A percentile compares a stretch with the other conserved stretches of the same genome.
Conservation (phyloP, 441 rosid species). For the Adansonia rubrostipa region DNA sequence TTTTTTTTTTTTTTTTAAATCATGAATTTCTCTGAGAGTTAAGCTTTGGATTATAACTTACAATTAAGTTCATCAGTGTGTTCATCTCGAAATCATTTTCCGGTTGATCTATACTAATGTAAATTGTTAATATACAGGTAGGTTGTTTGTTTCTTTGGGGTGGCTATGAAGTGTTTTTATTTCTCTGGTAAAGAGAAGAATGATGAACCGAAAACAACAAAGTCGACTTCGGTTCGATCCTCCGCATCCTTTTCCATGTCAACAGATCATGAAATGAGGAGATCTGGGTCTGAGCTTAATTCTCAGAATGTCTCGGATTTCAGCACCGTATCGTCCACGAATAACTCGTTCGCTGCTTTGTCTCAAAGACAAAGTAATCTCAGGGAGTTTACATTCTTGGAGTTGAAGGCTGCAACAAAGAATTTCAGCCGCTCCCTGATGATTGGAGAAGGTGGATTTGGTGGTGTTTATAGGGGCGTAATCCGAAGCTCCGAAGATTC, state of each 20-base stretch:
- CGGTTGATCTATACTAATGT: not conserved
- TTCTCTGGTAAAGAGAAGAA: conserved; percentile 43
- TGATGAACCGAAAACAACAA: conserved; percentile 1
- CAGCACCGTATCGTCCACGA: conserved; percentile 62
- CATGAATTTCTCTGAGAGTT: not conserved
- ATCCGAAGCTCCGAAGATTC: conserved; percentile 54
- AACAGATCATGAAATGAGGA: conserved; percentile 49
- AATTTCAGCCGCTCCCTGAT: conserved; percentile 68
- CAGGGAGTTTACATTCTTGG: conserved; percentile 54
- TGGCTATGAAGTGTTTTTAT: conserved; percentile 71
- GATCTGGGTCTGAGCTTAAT: conserved; percentile 69
- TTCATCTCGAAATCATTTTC: not conserved
- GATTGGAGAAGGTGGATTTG: conserved; percentile 81
- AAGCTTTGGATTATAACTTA: not conserved
- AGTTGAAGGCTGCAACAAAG: conserved; percentile 65
- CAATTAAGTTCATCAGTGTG: not conserved
- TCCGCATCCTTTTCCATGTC: conserved; percentile 42
- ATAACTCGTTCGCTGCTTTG: conserved; percentile 64
- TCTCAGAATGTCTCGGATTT: conserved; percentile 67
- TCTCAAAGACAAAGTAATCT: conserved; percentile 74
- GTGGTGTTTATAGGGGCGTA: conserved; percentile 61
- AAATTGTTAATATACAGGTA: conserved; percentile 39
- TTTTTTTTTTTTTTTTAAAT: not conserved
- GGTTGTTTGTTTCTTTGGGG: conserved; percentile 36
- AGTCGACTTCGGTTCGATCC: conserved; percentile 43